A percentile compares a stretch with the other conserved stretches of the same genome.
phyloP scores from a whole-genome alignment of 2,329 filamentous ascomycete genomes.

The Neonectria magnoliae region DNA sequence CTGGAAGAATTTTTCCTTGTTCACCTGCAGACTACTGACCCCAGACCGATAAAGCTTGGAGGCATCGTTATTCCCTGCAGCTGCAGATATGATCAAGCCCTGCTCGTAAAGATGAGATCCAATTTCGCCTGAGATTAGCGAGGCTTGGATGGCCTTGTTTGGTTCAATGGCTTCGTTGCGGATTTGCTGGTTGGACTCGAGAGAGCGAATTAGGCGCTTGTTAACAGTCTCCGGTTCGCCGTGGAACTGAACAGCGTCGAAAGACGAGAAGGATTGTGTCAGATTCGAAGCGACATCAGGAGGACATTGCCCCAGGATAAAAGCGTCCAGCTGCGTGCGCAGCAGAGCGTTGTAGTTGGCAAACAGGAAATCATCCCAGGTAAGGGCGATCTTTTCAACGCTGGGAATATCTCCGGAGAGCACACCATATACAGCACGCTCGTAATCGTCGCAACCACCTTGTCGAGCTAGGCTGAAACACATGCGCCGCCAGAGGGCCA shows the following conservation, averaged over 20 bases:
- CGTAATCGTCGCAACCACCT: constrained; percentile 77
- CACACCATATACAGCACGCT: constrained; percentile 89
- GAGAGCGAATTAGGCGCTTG: constrained; percentile 66
- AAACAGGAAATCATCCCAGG: constrained; percentile 89
- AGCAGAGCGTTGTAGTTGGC: constrained; percentile 88
- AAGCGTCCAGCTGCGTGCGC: constrained; percentile 81
- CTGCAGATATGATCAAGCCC: constrained; percentile 53
- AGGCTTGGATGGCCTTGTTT: constrained; percentile 80
- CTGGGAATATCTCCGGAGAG: constrained; percentile 85
- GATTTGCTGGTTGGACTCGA: constrained; percentile 67
- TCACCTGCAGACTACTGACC: constrained; percentile 45
- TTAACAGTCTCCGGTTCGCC: constrained; percentile 64
- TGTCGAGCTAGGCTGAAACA: constrained; percentile 78
- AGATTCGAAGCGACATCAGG: constrained; percentile 63
- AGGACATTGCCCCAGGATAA: constrained; percentile 66
- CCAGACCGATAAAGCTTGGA: constrained; percentile 43
- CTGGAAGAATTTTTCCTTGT: constrained; percentile 60
- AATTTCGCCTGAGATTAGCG: constrained; percentile 73
- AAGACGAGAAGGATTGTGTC: constrained; percentile 68
- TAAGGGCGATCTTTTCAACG: constrained; percentile 78
- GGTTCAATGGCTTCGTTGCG: constrained; percentile 69
- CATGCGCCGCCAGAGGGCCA: constrained; percentile 79
- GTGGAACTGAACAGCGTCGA: constrained; percentile 72
- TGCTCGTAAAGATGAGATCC: constrained; percentile 68
- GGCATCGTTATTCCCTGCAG: constrained; percentile 34